Evolutionary conservation across 345 rosid species (phyloP).

Genomic region (Isatis tinctoria): DNA sequence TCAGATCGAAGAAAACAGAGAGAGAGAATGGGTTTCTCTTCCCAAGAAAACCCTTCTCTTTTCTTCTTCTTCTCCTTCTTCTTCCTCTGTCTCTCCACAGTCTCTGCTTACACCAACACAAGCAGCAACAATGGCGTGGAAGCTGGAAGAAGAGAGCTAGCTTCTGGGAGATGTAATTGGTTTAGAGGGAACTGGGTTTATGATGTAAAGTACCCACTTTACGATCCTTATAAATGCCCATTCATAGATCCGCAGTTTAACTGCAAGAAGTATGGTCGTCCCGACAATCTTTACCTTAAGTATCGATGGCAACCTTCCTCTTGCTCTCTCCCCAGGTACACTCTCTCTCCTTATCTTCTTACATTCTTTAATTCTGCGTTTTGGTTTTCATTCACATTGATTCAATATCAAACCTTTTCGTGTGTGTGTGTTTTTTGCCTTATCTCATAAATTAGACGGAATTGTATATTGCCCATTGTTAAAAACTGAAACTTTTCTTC

Average conservation of each 20-base stretch:
- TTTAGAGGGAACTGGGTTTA: slow-evolving; percentile 72
- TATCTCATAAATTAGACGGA: background rate
- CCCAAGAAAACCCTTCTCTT: slow-evolving; percentile 23
- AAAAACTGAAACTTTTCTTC: background rate
- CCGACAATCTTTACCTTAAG: slow-evolving; percentile 59
- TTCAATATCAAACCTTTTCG: background rate
- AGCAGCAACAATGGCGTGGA: background rate
- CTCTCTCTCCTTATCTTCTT: background rate
- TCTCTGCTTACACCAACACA: slow-evolving; percentile 17
- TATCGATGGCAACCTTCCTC: slow-evolving; percentile 75
- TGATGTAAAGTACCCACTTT: slow-evolving; percentile 67
- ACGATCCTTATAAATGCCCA: slow-evolving; percentile 61
- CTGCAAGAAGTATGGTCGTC: slow-evolving; percentile 78
- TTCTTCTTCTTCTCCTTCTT: slow-evolving; percentile 14
- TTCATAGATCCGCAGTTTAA: slow-evolving; percentile 74
- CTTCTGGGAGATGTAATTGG: slow-evolving; percentile 44
- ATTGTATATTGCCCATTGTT: background rate
- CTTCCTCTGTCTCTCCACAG: slow-evolving; percentile 19
- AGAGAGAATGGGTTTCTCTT: slow-evolving; percentile 35
- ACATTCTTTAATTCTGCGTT: background rate
- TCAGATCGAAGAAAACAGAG: slow-evolving; percentile 17
- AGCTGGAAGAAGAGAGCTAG: slow-evolving; percentile 24
- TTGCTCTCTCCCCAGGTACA: slow-evolving; percentile 66
- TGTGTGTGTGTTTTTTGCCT: background rate
- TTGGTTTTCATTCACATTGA: background rate